Evolutionary conservation across 108 stramenopile genomes (phyloP), one percentile per base, ranked within the genome.

Genomic region (Conticribra weissflogii): DNA sequence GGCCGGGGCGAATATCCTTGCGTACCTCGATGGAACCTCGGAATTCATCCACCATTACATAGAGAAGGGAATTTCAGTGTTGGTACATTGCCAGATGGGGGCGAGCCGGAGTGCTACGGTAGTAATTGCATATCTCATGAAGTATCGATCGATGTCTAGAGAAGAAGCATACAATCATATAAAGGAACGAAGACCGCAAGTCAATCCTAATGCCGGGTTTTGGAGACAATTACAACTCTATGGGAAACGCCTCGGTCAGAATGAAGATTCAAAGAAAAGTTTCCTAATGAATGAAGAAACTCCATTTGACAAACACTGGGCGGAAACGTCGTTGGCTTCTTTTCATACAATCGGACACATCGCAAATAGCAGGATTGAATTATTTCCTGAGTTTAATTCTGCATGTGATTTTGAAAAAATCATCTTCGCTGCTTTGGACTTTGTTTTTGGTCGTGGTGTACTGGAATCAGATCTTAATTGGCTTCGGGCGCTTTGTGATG

Each of bases 1-100:
- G 17, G 17, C 23, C 19, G 17, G 31, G 9, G 78, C 78, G 8
- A 64, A 80, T 46, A 67, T 80, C n/a, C 21, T 73, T 21, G n/a
- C 46, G 3, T 80, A 73, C 36, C 45, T 80, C 30, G 56, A 72
- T 12, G 71, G 54, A 15, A 57, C 72, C 14, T 49, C 78, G 15
- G 33, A 54, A 17, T 80, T 80, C 46, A 67, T 80, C 23, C 58
- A 73, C 29, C 63, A 45, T 25, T 33, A 52, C 62, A 21, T 63
- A 5, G 8, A 9, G 47, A 32, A 53, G 4, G 62, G 62, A 15
- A 36, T 46, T 3, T 71, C 77, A 4, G 78, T 80, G 3, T 54
- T 81, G 16, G 74, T 81, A n/a, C 79, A 81, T 71, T 81, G 79
- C 44, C 49, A 70, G 56, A 48, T 68, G 54, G 79, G 79, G 5